Percentiles rank a stretch among this genome's conserved stretches.
phyloP scores from a whole-genome alignment of 1,284 basidiomycete species.

The Cryptococcus neoformans region DNA sequence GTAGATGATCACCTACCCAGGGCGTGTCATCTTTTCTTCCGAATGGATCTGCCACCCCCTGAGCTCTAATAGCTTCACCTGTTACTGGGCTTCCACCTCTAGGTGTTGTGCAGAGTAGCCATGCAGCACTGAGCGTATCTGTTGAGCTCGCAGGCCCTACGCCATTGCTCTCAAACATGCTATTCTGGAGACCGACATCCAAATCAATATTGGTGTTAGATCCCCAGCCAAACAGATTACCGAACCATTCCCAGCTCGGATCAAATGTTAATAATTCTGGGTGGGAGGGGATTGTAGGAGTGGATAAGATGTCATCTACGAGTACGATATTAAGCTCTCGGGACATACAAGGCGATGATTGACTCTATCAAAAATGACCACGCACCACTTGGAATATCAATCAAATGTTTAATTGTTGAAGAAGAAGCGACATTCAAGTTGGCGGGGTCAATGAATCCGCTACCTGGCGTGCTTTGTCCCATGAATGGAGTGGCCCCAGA shows the following conservation, averaged over 20 bases:
- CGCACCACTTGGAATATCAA: too few species aligned
- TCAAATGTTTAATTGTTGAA: too few species aligned
- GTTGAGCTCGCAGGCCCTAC: conserved; percentile 28
- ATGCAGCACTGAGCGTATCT: conserved; percentile 30
- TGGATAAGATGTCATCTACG: not conserved
- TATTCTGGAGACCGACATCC: conserved; percentile 25
- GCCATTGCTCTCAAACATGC: conserved; percentile 23
- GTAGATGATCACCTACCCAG: conserved; percentile 24
- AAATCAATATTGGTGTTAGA: conserved; percentile 27
- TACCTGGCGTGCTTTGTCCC: too few species aligned
- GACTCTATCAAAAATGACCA: too few species aligned
- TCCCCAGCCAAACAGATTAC: conserved; percentile 37
- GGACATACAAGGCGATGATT: not conserved
- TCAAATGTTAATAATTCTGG: conserved; percentile 16
- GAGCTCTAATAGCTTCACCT: conserved; percentile 5
- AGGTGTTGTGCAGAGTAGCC: conserved; percentile 26
- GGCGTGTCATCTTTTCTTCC: conserved; percentile 27
- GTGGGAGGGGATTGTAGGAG: not conserved
- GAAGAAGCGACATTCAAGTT: too few species aligned
- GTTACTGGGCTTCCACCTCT: conserved; percentile 21
- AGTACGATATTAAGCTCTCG: not conserved
- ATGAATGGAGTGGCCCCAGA: too few species aligned
- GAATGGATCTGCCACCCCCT: conserved; percentile 14
- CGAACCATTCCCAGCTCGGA: conserved; percentile 27
- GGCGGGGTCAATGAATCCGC: too few species aligned